phyloP scores from a whole-genome alignment of 768 basidiomycete species.

The Tylopilus intermedius region DNA sequence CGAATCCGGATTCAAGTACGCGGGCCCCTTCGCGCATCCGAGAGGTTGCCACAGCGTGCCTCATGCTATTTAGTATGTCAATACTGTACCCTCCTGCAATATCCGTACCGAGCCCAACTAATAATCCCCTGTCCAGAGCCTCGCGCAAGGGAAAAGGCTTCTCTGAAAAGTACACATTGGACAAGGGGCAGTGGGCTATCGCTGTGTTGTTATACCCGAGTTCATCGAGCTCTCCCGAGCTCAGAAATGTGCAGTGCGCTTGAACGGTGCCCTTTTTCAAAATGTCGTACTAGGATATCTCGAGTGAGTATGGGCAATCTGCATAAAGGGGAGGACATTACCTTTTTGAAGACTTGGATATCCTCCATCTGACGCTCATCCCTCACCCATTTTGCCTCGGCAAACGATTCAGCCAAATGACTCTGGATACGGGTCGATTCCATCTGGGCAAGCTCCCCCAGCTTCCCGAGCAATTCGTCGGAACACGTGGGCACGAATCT shows the following conservation, averaged over 20 bases:
- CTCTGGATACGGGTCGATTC: constrained; percentile 62
- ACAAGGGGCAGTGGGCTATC: constrained; percentile 84
- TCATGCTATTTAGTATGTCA: constrained; percentile 76
- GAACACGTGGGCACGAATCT: constrained; percentile 90
- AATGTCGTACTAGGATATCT: constrained; percentile 45
- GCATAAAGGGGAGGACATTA: constrained; percentile 24
- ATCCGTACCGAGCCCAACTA: constrained; percentile 80
- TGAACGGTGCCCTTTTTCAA: constrained; percentile 66
- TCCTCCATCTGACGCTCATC: constrained; percentile 58
- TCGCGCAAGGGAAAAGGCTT: constrained; percentile 66
- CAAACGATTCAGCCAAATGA: constrained; percentile 77
- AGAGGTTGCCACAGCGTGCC: constrained; percentile 69
- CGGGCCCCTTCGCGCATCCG: constrained; percentile 59
- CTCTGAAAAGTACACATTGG: constrained; percentile 82
- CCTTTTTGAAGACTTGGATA: constrained; percentile 70
- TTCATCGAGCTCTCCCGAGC: constrained; percentile 43
- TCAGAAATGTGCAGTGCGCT: constrained; percentile 86
- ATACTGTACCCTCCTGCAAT: constrained; percentile 81
- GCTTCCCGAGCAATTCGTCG: constrained; percentile 56
- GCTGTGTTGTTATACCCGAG: constrained; percentile 50
- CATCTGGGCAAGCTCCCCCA: constrained; percentile 50
- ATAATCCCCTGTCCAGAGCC: constrained; percentile 57
- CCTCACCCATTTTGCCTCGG: constrained; percentile 70
- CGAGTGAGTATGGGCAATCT: constrained; percentile 5
- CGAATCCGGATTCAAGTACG: constrained; percentile 19